Base-by-base conservation (phyloP, 2,329 filamentous ascomycete genomes). In the Samsoniella hepiali region DNA sequence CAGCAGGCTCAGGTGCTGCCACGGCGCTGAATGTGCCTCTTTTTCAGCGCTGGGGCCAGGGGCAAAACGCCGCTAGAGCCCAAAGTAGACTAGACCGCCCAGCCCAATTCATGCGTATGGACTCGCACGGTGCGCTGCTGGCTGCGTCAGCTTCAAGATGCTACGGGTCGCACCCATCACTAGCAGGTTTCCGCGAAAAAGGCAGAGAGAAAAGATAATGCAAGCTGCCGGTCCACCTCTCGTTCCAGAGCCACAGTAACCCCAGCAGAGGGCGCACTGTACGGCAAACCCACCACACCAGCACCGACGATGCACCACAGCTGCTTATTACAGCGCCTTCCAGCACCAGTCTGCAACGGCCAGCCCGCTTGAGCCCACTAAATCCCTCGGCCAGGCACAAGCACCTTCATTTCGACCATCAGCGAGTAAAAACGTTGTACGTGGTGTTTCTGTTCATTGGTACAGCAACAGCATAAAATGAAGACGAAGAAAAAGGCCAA, bases 161-260 rank as follows among this genome's bases (percentile, higher is more conserved):
- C 50, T 38, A 36, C 38, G 10, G 11, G 11, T 2, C 13, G 36
- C 17, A 15, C 4, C 4, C 11, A 29, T 17, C 6, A 5, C 36
- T 53, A 60, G 27, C 47, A 27, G 36, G 6, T 31, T 13, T 8
- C 5, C 17, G 17, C 7, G 1, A n/a, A 13, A 13, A 2, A 22
- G 5, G 1, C n/a, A 13, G 5, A 17, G 3, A 1, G 7, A 15
- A 15, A 38, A 29, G 27, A 31, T 60, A 42, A 42, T 44, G 58
- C 10, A n/a, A 11, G 38, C 4, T 32, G 10, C 17, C 22, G 10
- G 8, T 11, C 8, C n/a, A 50, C 17, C 51, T 62, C 22, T 5
- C 44, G 60, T 7, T 62, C 53, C 53, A 62, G 53, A 62, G 56
- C 58, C 58, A 61, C 58, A 36, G 58, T 61, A 13, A 5, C 17